A percentile compares a stretch with the other conserved stretches of the same genome.
These are phyloP conservation scores for Tetraselmis chui DNA, from an alignment of 139 green algal species.

Conservation along the genomic window DNA sequence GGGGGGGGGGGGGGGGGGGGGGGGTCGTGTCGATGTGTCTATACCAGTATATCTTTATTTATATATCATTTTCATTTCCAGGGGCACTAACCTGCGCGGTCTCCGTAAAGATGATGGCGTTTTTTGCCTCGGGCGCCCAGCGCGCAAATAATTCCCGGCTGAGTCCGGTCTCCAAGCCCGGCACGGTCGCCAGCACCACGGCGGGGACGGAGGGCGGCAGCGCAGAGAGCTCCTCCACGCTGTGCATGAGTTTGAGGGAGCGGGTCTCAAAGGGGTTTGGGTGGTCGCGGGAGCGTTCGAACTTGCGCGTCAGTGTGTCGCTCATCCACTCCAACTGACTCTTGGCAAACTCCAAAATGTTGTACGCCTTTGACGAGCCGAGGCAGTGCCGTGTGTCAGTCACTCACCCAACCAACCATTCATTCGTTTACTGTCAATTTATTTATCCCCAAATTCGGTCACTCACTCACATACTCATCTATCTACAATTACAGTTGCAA, in stretches of 20 bases:
- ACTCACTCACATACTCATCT: too few species aligned
- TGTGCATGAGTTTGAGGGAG: slow-evolving; percentile 44
- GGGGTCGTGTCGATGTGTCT: too few species aligned
- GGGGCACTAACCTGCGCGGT: slow-evolving; percentile 20
- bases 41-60: too few species aligned
- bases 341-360: slow-evolving; percentile 64
- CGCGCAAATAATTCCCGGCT: slow-evolving; percentile 67
- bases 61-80: too few species aligned
- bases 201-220: slow-evolving; percentile 41
- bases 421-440: too few species aligned
- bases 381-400: too few species aligned
- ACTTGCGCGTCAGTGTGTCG: slow-evolving; percentile 43
- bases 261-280: slow-evolving; percentile 58
- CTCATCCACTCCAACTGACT: slow-evolving; percentile 83
- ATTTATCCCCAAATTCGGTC: too few species aligned
- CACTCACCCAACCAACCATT: too few species aligned
- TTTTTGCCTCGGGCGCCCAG: slow-evolving; percentile 63
- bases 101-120: slow-evolving; percentile 72
- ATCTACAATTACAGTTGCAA: too few species aligned
- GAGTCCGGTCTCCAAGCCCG: slow-evolving; percentile 57
- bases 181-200: slow-evolving; percentile 76
- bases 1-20: too few species aligned
- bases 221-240: slow-evolving; percentile 38
- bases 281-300: slow-evolving; percentile 49
- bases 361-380: too few species aligned